Evolutionary conservation across 1,284 basidiomycete genomes (phyloP).

Genomic region (Ganoderma boninense): DNA sequence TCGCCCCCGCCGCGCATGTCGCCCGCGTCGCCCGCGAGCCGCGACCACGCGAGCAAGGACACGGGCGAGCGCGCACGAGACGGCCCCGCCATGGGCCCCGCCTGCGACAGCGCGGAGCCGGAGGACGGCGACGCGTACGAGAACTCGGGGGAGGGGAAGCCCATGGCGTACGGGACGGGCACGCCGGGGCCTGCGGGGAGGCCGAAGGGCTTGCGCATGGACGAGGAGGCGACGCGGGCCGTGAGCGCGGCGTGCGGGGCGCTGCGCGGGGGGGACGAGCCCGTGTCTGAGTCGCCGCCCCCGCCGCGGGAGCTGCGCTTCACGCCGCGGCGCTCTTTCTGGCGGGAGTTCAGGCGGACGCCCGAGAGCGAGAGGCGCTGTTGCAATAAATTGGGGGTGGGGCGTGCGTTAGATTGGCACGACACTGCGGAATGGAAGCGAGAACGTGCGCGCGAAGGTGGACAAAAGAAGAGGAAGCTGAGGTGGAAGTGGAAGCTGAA

Average conservation of each 20-base stretch:
- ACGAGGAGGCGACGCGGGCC: not conserved
- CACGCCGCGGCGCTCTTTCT: conserved; percentile 6
- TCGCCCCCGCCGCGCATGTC: conserved; percentile 4
- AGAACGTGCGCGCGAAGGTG: not conserved
- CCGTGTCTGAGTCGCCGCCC: not conserved
- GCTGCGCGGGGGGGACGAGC: not conserved
- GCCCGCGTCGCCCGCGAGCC: not conserved
- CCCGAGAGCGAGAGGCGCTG: conserved; percentile 9
- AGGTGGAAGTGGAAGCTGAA: not conserved
- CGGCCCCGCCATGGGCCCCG: not conserved
- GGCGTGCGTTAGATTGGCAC: not conserved
- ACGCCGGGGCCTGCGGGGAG: not conserved
- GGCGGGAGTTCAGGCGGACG: conserved; percentile 10
- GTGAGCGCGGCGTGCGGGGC: not conserved
- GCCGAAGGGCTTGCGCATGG: conserved; percentile 1
- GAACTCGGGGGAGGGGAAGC: not conserved
- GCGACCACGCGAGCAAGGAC: not conserved
- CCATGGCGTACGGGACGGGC: not conserved
- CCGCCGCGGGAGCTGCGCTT: conserved; percentile 2
- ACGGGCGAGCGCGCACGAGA: not conserved
- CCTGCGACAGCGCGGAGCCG: not conserved
- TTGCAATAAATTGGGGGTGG: not conserved
- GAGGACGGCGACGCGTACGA: not conserved
- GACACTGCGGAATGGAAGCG: not conserved
- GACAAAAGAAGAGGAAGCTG: too few relatives aligned